Conservation (phyloP, 176 grass and related monocot genomes). For the Aegilops bicornis region DNA sequence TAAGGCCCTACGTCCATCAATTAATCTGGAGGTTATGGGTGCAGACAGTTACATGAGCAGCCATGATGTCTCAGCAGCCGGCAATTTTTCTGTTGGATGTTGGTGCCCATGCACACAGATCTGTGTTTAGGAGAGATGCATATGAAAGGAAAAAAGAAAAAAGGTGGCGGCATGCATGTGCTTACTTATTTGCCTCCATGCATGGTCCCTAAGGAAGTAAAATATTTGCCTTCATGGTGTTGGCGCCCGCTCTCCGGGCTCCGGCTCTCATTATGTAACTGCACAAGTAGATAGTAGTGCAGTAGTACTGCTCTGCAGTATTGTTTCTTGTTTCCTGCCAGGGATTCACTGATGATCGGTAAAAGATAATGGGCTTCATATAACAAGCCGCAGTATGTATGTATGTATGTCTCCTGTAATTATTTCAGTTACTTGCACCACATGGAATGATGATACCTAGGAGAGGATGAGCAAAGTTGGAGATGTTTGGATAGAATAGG, state of each 20-base stretch:
- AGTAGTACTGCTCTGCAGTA: neutral
- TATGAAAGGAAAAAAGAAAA: slow-evolving; percentile 11
- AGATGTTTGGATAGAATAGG: no score
- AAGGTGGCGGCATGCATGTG: slow-evolving; percentile 30
- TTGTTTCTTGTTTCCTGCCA: neutral
- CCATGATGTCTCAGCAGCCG: neutral
- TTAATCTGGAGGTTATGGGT: slow-evolving; percentile 9
- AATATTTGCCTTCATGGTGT: slow-evolving; percentile 40
- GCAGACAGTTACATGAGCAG: neutral
- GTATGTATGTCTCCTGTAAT: neutral
- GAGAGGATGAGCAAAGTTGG: no score
- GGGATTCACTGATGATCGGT: neutral
- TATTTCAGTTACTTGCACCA: neutral
- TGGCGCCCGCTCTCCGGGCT: neutral
- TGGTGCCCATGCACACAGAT: neutral
- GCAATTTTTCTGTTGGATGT: neutral
- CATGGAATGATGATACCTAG: no score
- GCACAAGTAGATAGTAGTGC: neutral
- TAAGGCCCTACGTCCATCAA: slow-evolving; percentile 9
- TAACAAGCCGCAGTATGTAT: no score
- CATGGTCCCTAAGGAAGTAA: neutral
- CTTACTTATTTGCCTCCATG: slow-evolving; percentile 38
- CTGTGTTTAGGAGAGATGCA: neutral
- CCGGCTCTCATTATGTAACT: slow-evolving; percentile 15
- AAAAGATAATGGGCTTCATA: neutral